These are phyloP conservation scores for Geotrichum citri-aurantii DNA, from an alignment of 1,139 yeast genomes.

Conservation along the genomic window DNA sequence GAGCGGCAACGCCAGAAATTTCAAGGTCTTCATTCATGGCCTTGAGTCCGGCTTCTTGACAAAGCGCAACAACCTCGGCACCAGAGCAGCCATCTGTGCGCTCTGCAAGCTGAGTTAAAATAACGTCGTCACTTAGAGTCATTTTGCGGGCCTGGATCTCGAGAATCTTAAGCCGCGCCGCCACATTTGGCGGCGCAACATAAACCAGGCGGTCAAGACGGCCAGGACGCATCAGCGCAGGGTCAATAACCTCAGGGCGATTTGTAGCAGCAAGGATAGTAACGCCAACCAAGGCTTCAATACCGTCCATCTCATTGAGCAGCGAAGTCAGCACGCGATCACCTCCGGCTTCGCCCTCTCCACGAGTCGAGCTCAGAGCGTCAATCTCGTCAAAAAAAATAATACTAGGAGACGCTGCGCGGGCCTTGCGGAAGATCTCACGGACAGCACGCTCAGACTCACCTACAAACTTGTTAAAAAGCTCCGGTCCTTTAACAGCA, in stretches of 20 bases:
- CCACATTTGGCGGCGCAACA: slow-evolving; percentile 82
- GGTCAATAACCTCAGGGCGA: slow-evolving; percentile 85
- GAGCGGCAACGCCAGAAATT: slow-evolving; percentile 47
- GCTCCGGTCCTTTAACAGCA: slow-evolving; percentile 94
- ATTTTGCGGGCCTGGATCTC: slow-evolving; percentile 59
- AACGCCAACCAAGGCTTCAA: slow-evolving; percentile 88
- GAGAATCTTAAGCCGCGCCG: slow-evolving; percentile 72
- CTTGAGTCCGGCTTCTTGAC: slow-evolving; percentile 92
- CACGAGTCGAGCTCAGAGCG: slow-evolving; percentile 76
- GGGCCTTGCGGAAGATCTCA: slow-evolving; percentile 83
- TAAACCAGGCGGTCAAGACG: slow-evolving; percentile 87
- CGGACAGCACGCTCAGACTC: slow-evolving; percentile 87
- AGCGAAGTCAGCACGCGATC: slow-evolving; percentile 84
- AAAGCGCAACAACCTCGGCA: slow-evolving; percentile 84
- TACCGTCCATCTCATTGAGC: slow-evolving; percentile 92
- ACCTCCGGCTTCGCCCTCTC: slow-evolving; percentile 61
- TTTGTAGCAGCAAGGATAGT: slow-evolving; percentile 93
- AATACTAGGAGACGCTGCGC: slow-evolving; percentile 90
- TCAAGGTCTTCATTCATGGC: slow-evolving; percentile 77
- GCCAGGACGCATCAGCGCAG: slow-evolving; percentile 91
- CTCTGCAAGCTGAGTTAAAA: slow-evolving; percentile 49
- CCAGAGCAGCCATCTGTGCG: slow-evolving; percentile 89
- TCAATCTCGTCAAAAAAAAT: slow-evolving; percentile 94
- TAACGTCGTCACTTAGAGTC: slow-evolving; percentile 41
- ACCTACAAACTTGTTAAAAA: slow-evolving; percentile 90